Percentiles rank a stretch among this genome's conserved stretches.
phyloP scores from a whole-genome alignment of 1,284 basidiomycete genomes.

The Melampsora americana region DNA sequence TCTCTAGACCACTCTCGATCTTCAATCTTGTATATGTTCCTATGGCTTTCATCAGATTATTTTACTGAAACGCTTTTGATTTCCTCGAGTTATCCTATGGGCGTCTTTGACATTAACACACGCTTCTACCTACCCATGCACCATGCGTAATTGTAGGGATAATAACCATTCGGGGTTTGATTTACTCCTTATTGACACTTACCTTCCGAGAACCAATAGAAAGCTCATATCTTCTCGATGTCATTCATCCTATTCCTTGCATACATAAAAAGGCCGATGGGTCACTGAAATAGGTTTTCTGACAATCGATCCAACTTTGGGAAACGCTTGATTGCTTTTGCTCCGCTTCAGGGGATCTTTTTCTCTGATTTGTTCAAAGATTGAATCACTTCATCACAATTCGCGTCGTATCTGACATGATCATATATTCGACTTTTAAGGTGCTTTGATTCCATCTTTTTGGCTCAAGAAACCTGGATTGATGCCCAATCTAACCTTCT shows the following conservation, averaged over 20 bases:
- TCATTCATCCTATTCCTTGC: conserved; percentile 80
- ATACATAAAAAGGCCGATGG: conserved; percentile 88
- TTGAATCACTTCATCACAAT: background rate
- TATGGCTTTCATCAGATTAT: conserved; percentile 99
- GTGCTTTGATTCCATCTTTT: conserved; percentile 75
- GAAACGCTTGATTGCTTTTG: conserved; percentile 90
- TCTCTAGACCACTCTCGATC: too few relatives aligned
- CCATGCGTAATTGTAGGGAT: conserved; percentile 60
- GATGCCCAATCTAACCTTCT: conserved; percentile 96
- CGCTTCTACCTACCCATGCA: too few relatives aligned
- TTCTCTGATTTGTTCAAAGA: conserved; percentile 82
- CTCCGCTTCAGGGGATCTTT: conserved; percentile 98
- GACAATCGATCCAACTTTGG: conserved; percentile 79
- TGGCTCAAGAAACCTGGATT: conserved; percentile 98
- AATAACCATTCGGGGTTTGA: conserved; percentile 96
- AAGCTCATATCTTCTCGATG: conserved; percentile 84
- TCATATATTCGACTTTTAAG: conserved; percentile 44
- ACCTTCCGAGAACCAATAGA: conserved; percentile 84
- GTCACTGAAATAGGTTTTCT: conserved; percentile 88
- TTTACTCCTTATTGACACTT: conserved; percentile 95
- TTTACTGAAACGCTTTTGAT: conserved; percentile 54
- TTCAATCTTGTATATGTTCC: too few relatives aligned
- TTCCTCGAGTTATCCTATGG: background rate
- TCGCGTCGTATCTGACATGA: too few relatives aligned
- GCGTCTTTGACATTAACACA: background rate